Evolutionary conservation across 805 yeast species (phyloP), one percentile per base, ranked within the genome.

Genomic region (Metschnikowia lunata): DNA sequence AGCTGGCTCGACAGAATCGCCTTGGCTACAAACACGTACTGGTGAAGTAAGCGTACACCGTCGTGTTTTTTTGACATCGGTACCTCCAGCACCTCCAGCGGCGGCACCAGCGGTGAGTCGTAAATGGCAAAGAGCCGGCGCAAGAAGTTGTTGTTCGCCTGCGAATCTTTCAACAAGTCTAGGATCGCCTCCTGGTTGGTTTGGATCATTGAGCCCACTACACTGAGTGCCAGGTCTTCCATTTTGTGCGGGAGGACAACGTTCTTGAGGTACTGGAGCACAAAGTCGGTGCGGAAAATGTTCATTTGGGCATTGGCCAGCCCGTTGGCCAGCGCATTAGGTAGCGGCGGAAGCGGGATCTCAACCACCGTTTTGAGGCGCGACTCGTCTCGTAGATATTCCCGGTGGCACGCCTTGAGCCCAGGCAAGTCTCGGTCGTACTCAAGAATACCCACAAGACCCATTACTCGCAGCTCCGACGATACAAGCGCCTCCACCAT

Each of bases 381-480:
- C 7, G 82, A 65, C 37, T 79, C 79, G 49, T 80, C 75, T 4
- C 60, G 57, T 29, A 88, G 61, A 57, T 78, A 84, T 18, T 78
- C 79, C 41, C 97, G 69, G 65, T 87, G 88, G 54, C 87, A 84
- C 4, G 96, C 88, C 62, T 88, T 89, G 51, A 75, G 74, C 11
- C 73, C 72, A 1, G 97, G 96, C 56, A 77, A 88, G 45, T 87
- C 95, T 0, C 93, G 85, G 61, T 93, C 97, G 62, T 88, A 69
- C 62, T 93, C 99, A 37, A 91, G 64, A 10, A 88, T 84, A 1
- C 96, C 96, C 10, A 83, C 76, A 4, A 88, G 66, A 1, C 85
- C 85, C 55, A 61, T 37, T 8, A 68, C 57, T 33, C 62, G 66
- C 8, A 57, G 58, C 39, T 67, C 71, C 8, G 59, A 47, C 4